A percentile compares a stretch with the other conserved stretches of the same genome.
These are phyloP conservation scores for Pleurotus sapidus DNA, from an alignment of 768 basidiomycete species.

Conservation along the genomic window DNA sequence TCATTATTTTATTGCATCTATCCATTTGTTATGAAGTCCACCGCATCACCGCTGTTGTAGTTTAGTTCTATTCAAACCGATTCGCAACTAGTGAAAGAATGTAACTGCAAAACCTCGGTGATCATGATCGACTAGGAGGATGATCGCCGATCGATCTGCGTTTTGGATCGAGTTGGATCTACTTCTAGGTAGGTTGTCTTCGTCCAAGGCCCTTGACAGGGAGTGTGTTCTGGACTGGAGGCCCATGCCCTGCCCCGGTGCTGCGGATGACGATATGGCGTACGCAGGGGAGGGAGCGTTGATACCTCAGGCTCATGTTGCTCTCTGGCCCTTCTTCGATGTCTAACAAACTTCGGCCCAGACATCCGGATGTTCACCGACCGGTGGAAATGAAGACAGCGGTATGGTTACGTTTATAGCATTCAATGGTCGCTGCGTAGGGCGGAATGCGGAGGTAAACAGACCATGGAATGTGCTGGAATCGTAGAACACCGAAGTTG, in stretches of 20 bases:
- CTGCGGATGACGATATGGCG: neutral
- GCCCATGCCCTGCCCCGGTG: neutral
- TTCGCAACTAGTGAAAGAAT: no score
- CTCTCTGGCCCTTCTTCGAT: no score
- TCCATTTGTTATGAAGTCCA: neutral
- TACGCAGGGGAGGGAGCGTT: no score
- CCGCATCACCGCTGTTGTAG: neutral
- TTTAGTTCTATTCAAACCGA: no score
- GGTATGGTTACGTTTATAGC: neutral
- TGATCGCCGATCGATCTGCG: constrained; percentile 7
- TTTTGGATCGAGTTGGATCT: neutral
- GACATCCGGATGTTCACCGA: neutral
- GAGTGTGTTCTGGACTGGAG: neutral
- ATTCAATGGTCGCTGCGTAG: neutral
- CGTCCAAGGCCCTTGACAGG: neutral
- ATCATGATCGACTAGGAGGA: neutral
- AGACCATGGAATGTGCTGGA: constrained; percentile 1
- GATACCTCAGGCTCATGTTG: no score
- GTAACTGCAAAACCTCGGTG: neutral
- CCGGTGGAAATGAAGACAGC: neutral
- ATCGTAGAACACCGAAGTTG: constrained; percentile 1
- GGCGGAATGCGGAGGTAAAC: constrained; percentile 7
- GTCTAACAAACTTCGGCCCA: neutral
- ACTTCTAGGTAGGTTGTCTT: neutral
- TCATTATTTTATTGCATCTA: neutral